Base-by-base conservation (phyloP, 352 stramenopile species). In the Phytophthora multivora region DNA sequence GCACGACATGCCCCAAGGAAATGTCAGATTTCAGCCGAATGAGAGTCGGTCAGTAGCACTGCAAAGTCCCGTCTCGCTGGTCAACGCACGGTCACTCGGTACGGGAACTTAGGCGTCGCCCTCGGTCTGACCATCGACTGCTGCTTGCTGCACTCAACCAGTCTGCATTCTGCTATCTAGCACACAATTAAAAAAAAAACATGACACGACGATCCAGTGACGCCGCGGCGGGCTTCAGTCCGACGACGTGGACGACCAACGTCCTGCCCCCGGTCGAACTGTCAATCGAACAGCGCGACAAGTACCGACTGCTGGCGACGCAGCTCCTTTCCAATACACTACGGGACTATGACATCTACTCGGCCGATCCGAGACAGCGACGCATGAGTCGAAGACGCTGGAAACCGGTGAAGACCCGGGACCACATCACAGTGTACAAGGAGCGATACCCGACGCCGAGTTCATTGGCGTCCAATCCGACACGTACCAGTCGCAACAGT, bases 371-470 rank as follows among this genome's bases (percentile, higher is more conserved):
- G 11, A 56, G 62, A 49, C 66, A 75, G 30, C 47, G 62, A 36
- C 55, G 51, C 8, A 75, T 72, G 66, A 75, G 66, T 69, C 59
- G 69, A 19, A 58, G 43, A 11, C 61, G 63, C 9, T 73, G 64
- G 64, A 73, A 71, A 25, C 59, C 48, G 16, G 56, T 71, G 0
- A 74, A 71, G 39, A 67, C 43, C 3, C 51, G 56, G 52, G 69
- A 74, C 31, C 59, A 74, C 26, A 68, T 70, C 31, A 74, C 64
- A n/a, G 67, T 75, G 19, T 72, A 75, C 47, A 75, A 75, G 31
- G 67, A 75, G 31, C 62, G 67, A 31, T 63, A 74, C 18, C 64
- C 64, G 46, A 63, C 49, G 9, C 51, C 49, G 11, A 71, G 55
- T 19, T 55, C 56, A 7, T 25, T 63, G 9, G 46, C 46, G 2